Evolutionary conservation across 2,329 filamentous ascomycete species (phyloP).

Genomic region (Microdochium nivale): DNA sequence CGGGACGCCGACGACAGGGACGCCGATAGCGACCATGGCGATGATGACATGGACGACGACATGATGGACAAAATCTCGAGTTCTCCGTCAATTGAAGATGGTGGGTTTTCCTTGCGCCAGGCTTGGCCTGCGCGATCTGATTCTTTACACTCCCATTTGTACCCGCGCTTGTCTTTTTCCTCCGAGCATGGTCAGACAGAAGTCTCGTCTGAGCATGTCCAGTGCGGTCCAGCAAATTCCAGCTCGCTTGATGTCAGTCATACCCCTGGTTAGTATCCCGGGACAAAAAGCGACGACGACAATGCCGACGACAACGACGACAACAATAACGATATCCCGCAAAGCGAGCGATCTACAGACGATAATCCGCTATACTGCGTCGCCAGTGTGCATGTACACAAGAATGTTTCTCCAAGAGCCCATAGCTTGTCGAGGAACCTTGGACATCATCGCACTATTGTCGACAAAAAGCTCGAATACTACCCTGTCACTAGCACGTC

Average conservation of each 20-base stretch:
- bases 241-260: conserved; percentile 25
- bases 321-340: conserved; percentile 2
- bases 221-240: not conserved
- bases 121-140: conserved; percentile 35
- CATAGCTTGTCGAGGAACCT: not conserved
- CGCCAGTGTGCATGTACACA: no score
- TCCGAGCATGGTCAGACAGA: not conserved
- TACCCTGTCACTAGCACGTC: not conserved
- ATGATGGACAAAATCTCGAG: conserved; percentile 99
- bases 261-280: conserved; percentile 39
- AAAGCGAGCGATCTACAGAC: conserved; percentile 3
- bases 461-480: not conserved
- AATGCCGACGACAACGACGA: conserved; percentile 19
- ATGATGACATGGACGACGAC: conserved; percentile 75
- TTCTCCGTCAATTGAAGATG: conserved; percentile 97
- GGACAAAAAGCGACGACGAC: conserved; percentile 10
- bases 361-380: no score
- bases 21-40: conserved; percentile 57
- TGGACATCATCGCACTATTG: not conserved
- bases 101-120: conserved; percentile 58
- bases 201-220: conserved; percentile 4
- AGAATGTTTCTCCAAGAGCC: not conserved
- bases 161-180: not conserved
- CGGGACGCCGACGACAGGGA: conserved; percentile 39
- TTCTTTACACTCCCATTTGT: conserved; percentile 26